Base-by-base conservation (phyloP, 2,329 filamentous ascomycete species). In the Fusarium duplospermum region DNA sequence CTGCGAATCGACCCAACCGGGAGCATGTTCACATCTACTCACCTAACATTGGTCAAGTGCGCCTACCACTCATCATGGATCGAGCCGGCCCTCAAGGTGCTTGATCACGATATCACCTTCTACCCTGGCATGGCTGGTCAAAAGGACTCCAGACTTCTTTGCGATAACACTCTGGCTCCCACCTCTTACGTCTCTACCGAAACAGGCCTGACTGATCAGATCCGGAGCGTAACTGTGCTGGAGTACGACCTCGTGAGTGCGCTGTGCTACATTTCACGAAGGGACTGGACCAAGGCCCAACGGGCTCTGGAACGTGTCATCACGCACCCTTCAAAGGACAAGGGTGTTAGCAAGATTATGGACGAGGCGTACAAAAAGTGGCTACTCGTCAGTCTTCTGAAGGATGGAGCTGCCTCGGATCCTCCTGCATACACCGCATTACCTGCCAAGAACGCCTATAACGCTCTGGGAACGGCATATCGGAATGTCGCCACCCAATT, bases 341-440 rank as follows among this genome's bases (percentile, higher is more conserved):
- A 87, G 35, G 87, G 90, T 38, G 86, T 90, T 14, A 96, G 92
- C 81, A 92, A 91, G 80, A 87, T 97, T 60, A 96, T 96, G 93
- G 87, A 93, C 5, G 94, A 98, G 74, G 94, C 94, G 7, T 96
- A 97, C 86, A 97, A 96, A 84, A 97, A 96, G 82, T 98, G 94
- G 93, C 81, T 97, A 10, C 84, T 99, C 18, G 88, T 95, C 11
- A 90, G 91, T 62, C 87, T 98, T 64, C 85, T 99, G 20, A 86
- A 89, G 8, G 85, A 91, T 62, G 95, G 95, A 74, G 89, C 86
- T 77, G 85, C 86, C 6, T 84, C 85, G 2, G 75, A 82, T 1
- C 80, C 90, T 11, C 93, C 93, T 1, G 85, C 87, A 42, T 88
- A 89, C 56, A 88, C 89, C 9, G 86, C 88, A 59, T 69, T 81